Evolutionary conservation across 2,329 filamentous ascomycete species (phyloP).

Genomic region (Aspergillus pseudoglaucus): DNA sequence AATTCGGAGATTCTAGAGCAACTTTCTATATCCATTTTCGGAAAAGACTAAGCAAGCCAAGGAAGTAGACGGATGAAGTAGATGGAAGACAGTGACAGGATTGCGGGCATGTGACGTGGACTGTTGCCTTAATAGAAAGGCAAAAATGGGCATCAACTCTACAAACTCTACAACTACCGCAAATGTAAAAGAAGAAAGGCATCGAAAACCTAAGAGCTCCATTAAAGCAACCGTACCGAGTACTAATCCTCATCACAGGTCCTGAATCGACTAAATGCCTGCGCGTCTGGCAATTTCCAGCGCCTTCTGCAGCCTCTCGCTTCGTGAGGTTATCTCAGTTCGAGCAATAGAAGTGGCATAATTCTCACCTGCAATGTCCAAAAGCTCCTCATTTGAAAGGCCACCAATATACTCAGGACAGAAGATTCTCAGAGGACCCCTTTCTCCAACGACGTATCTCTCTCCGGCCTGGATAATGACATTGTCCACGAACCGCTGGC

Average conservation of each 20-base stretch:
- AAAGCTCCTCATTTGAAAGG: conserved; percentile 45
- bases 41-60: background rate
- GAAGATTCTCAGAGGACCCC: conserved; percentile 49
- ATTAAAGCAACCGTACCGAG: background rate
- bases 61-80: background rate
- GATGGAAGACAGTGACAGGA: background rate
- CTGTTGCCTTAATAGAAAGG: background rate
- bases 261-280: background rate
- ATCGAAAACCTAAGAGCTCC: background rate
- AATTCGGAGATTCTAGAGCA: conserved; percentile 5
- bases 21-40: background rate
- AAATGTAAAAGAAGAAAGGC: background rate
- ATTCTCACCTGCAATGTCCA: conserved; percentile 54
- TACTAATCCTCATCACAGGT: too few relatives aligned
- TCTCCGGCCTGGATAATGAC: conserved; percentile 54
- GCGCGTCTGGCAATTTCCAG: conserved; percentile 17
- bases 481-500: conserved; percentile 57
- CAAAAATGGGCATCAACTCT: background rate
- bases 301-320: conserved; percentile 36
- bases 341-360: conserved; percentile 37
- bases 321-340: conserved; percentile 38
- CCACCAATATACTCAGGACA: conserved; percentile 45
- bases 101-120: conserved; percentile 1
- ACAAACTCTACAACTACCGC: background rate
- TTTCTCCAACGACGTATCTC: conserved; percentile 46